These are phyloP conservation scores for Bidens hawaiensis DNA, from an alignment of 140 eudicot species.

Conservation along the genomic window DNA sequence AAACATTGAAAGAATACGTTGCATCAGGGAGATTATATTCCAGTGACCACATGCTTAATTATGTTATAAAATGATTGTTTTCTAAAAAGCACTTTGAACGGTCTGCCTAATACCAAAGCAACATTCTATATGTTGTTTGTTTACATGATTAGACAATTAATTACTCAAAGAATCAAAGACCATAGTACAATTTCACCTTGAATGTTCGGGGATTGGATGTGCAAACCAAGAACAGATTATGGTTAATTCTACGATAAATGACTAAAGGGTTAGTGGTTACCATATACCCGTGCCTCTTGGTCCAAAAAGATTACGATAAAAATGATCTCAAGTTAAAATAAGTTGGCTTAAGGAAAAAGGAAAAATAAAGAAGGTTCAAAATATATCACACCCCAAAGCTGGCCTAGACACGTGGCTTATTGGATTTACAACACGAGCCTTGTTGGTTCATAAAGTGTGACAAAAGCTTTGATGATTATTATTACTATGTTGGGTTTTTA, in stretches of 20 bases:
- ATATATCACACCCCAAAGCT: no score
- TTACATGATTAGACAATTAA: not conserved
- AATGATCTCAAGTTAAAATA: no score
- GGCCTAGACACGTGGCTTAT: no score
- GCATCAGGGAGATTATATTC: not conserved
- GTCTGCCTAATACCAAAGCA: slow-evolving; percentile 21
- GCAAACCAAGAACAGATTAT: not conserved
- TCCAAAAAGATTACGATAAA: no score
- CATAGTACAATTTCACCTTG: slow-evolving; percentile 2
- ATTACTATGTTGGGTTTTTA: no score
- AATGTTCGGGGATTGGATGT: slow-evolving; percentile 7
- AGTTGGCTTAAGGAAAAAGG: no score
- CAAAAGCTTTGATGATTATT: no score
- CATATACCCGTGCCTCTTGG: no score
- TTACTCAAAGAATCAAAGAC: slow-evolving; percentile 3
- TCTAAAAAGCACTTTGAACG: slow-evolving; percentile 15
- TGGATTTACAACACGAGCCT: no score
- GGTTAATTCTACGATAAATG: not conserved
- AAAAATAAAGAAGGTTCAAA: no score
- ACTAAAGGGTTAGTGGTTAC: not conserved
- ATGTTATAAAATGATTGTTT: not conserved
- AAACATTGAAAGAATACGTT: not conserved
- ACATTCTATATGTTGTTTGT: slow-evolving; percentile 9
- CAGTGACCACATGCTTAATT: not conserved
- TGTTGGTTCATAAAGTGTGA: no score